Evolutionary conservation across 208 protist genomes (phyloP).

Genomic region (Naegleria lovaniensis): DNA sequence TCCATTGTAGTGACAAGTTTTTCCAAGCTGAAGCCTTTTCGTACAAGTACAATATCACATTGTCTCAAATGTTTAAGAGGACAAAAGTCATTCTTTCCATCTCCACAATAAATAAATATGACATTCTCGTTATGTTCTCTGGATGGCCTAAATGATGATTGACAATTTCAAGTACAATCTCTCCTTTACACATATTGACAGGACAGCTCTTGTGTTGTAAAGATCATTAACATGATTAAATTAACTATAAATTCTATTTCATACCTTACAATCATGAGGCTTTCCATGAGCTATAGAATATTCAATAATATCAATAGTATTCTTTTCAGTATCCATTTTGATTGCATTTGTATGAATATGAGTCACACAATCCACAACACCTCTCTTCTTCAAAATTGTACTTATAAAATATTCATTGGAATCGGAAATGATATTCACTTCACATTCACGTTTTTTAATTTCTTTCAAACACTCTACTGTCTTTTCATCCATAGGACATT

Average conservation of each 20-base stretch:
- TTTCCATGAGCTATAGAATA: background rate
- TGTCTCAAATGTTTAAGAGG: background rate
- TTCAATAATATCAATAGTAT: constrained; percentile 1
- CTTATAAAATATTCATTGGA: background rate
- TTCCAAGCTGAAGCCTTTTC: background rate
- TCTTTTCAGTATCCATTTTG: background rate
- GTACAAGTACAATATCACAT: background rate
- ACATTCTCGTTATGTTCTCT: background rate
- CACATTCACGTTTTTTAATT: background rate
- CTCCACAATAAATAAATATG: background rate
- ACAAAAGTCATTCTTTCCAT: constrained; percentile 12
- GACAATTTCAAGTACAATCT: background rate
- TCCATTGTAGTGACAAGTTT: background rate
- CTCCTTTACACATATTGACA: background rate
- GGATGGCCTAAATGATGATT: background rate
- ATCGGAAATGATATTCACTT: background rate
- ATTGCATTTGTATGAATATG: background rate
- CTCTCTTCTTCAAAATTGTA: background rate
- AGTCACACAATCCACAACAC: background rate
- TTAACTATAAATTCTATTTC: no score
- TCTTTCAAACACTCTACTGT: background rate
- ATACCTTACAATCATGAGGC: background rate
- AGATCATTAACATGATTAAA: no score
- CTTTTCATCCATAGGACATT: background rate
- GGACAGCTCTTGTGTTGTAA: background rate